These are phyloP conservation scores for Talaromyces funiculosus DNA, from an alignment of 2,329 filamentous ascomycete genomes.

Conservation along the genomic window DNA sequence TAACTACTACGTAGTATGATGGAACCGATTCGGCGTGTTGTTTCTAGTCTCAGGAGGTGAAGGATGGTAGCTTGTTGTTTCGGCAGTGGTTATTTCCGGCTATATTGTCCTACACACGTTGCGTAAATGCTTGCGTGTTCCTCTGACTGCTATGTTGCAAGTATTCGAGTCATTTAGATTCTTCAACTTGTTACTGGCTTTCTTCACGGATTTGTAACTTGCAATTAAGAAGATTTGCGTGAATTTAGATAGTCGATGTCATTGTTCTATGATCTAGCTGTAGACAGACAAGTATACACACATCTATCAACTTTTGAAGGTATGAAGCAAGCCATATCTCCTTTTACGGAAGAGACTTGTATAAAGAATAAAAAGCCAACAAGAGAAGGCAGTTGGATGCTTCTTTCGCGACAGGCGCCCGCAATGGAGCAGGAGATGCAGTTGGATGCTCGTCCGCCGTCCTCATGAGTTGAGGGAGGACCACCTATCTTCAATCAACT, in stretches of 20 bases:
- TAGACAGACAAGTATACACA: not conserved
- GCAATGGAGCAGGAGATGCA: slow-evolving; percentile 33
- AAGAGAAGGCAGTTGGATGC: slow-evolving; percentile 40
- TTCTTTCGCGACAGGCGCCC: slow-evolving; percentile 31
- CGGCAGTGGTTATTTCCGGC: too few species aligned
- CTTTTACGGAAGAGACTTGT: not conserved
- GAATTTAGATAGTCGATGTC: not conserved
- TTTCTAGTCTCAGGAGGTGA: too few species aligned
- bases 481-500: slow-evolving; percentile 7
- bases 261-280: not conserved
- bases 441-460: slow-evolving; percentile 35
- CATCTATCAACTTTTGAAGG: not conserved
- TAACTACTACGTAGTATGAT: too few species aligned
- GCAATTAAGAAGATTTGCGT: not conserved
- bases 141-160: too few species aligned
- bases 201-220: too few species aligned
- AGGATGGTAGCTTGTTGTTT: too few species aligned
- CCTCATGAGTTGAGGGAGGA: slow-evolving; percentile 29
- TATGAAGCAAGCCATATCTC: not conserved
- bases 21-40: too few species aligned
- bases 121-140: too few species aligned
- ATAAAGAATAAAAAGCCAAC: not conserved
- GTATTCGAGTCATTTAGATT: too few species aligned
- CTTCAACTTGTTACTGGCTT: too few species aligned
- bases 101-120: too few species aligned